Evolutionary conservation across 2,329 filamentous ascomycete genomes (phyloP), one percentile per base, ranked within the genome.

Genomic region (Camillea tinctor): DNA sequence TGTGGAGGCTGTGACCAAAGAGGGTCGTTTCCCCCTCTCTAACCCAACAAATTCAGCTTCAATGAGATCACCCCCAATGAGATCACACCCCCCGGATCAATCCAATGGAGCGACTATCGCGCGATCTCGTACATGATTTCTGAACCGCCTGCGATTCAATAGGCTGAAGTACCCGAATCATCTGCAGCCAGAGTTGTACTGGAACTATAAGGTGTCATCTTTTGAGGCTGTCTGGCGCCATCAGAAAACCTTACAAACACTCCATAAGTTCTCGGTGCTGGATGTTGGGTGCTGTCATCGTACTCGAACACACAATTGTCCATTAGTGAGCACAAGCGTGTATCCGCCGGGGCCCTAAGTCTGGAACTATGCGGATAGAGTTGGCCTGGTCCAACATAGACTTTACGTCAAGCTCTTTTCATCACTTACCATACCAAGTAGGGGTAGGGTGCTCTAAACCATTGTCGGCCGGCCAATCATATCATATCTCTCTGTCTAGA

Each of bases 161-260:
- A 68, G 68, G 68, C 62, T 66, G 62, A 63, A 58, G 60, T 61
- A 64, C 60, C 68, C 67, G 66, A 66, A 58, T 64, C 61, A 62
- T 63, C 60, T 68, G 64, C 60, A 63, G 57, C 61, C 60, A 61
- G 55, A 59, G 65, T 63, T 61, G 65, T 65, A 65, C 63, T 51
- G 55, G 59, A 55, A 23, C 55, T 53, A 55, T 59, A 56, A 30
- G 7, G 51, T 55, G 23, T 58, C 54, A 58, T 62, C 58, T 56
- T 61, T 59, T 49, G 57, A 58, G 54, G 53, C 26, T 51, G 17
- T 44, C 36, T 44, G 13, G 36, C 36, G 17, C 36, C 36, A n/a
- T 44, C 36, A 54, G 52, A 23, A 61, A 55, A 50, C 54, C 60
- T 26, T 56, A 55, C 13, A 44, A 44, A 44, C 36, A 17, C 15